Conservation (phyloP, 2,329 filamentous ascomycete species). For the Hymenotorrendiella dingleyae region DNA sequence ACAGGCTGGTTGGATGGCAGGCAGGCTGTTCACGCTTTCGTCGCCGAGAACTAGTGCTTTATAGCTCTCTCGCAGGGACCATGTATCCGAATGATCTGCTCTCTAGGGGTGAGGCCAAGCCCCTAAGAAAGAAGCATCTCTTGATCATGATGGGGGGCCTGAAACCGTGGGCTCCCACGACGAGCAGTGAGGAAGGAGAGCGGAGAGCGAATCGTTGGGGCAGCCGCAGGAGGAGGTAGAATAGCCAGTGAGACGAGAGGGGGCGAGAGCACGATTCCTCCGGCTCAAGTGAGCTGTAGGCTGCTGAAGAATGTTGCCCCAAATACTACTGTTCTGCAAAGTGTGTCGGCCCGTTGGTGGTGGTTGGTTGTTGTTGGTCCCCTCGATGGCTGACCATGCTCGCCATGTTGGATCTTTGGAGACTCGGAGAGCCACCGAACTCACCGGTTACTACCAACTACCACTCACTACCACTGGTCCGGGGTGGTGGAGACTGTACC, state of each 20-base stretch:
- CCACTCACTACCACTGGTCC: background rate
- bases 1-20: background rate
- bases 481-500: no score
- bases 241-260: background rate
- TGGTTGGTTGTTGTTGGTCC: background rate
- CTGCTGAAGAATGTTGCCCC: background rate
- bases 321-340: background rate
- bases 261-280: background rate
- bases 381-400: background rate
- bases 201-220: no score
- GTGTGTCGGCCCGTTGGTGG: background rate
- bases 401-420: background rate
- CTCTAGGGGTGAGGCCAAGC: background rate
- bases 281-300: background rate
- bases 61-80: background rate
- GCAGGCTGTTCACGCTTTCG: background rate
- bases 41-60: background rate
- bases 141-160: no score
- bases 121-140: background rate
- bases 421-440: background rate
- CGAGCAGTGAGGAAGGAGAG: no score
- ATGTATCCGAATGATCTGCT: background rate
- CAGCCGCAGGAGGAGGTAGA: no score
- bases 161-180: no score
- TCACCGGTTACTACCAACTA: background rate